Evolutionary conservation across 257 asterid species (phyloP).

Genomic region (Ligustrum vulgare): DNA sequence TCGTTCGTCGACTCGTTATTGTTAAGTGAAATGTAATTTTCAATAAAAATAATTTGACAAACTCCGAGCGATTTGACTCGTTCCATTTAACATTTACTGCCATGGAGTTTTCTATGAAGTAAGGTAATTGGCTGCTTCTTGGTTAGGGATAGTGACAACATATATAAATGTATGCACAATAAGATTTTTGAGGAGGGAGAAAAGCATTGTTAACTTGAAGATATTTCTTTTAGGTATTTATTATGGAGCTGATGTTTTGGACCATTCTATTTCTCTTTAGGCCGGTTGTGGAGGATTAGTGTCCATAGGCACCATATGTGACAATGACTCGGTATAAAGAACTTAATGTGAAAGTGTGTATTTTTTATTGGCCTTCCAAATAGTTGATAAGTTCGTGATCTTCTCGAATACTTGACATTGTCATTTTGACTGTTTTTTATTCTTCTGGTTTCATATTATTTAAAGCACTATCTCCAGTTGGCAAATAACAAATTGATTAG

Average conservation of each 20-base stretch:
- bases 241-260: slow-evolving; percentile 15
- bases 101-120: too few species aligned
- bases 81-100: too few species aligned
- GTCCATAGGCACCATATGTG: neutral
- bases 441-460: neutral
- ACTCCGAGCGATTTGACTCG: too few species aligned
- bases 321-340: neutral
- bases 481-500: neutral
- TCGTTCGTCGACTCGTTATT: too few species aligned
- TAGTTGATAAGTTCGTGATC: neutral
- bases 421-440: neutral
- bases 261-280: slow-evolving; percentile 11
- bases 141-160: too few species aligned
- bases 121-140: too few species aligned
- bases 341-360: neutral
- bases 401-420: neutral
- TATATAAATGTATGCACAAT: too few species aligned
- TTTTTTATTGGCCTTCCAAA: neutral
- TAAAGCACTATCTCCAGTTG: neutral
- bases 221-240: neutral
- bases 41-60: too few species aligned
- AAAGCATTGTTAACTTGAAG: neutral
- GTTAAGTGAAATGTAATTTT: too few species aligned
- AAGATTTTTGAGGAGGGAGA: neutral
- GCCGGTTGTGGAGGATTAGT: neutral